These are phyloP conservation scores for Diplotaxis tenuifolia DNA, from an alignment of 345 rosid genomes.

Conservation along the genomic window DNA sequence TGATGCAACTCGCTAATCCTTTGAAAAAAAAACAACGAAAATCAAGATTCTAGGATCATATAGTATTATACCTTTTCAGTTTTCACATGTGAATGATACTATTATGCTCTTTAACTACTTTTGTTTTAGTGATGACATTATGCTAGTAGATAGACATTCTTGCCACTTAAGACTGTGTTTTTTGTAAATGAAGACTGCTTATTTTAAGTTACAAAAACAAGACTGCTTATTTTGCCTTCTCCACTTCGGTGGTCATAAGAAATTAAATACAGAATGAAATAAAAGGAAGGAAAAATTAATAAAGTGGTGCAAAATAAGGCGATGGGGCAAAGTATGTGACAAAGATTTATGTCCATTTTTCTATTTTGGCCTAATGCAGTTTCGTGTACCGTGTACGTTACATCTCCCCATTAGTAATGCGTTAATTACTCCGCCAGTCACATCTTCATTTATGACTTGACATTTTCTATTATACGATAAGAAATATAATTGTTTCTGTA, in stretches of 20 bases:
- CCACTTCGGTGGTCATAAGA: neutral
- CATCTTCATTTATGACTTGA: too few species aligned
- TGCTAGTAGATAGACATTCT: neutral
- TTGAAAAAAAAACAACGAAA: neutral
- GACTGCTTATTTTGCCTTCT: neutral
- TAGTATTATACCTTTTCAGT: neutral
- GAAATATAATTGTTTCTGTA: neutral
- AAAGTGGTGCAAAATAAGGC: neutral
- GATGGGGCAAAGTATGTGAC: constrained; percentile 37
- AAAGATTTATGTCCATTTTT: constrained; percentile 16
- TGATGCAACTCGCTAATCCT: neutral
- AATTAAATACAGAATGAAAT: neutral
- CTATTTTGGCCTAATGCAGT: constrained; percentile 20
- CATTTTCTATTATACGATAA: too few species aligned
- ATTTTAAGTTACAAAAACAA: too few species aligned
- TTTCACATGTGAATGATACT: neutral
- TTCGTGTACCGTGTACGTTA: constrained; percentile 31
- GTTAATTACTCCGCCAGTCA: neutral
- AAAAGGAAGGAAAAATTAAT: neutral
- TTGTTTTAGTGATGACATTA: neutral
- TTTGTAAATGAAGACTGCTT: too few species aligned
- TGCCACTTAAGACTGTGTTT: neutral
- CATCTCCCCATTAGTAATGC: constrained; percentile 22
- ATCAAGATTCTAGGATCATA: neutral
- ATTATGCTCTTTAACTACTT: neutral